Evolutionary conservation across 108 stramenopile species (phyloP).

Genomic region (Fragilariopsis cylindrus): DNA sequence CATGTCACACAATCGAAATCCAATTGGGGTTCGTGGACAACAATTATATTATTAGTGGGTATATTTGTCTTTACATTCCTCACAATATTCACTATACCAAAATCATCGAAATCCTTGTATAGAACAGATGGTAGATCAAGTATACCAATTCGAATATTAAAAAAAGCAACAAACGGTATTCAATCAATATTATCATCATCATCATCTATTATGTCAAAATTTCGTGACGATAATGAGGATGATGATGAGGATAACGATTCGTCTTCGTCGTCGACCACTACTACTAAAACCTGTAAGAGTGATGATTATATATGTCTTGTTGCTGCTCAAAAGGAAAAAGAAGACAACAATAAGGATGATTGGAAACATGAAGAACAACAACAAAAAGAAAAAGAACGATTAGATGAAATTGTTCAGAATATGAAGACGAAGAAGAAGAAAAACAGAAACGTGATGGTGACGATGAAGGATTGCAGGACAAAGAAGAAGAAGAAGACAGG

Average conservation of each 20-base stretch:
- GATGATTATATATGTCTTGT: background rate
- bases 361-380: background rate
- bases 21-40: constrained; percentile 21
- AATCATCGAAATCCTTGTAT: constrained; percentile 25
- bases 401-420: constrained; percentile 23
- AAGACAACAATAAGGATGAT: constrained; percentile 2
- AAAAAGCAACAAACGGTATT: background rate
- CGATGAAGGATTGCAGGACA: background rate
- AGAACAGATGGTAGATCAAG: constrained; percentile 1
- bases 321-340: background rate
- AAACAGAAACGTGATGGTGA: background rate
- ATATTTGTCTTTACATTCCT: constrained; percentile 37
- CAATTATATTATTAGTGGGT: constrained; percentile 28
- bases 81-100: constrained; percentile 42
- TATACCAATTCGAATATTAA: background rate
- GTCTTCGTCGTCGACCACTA: background rate
- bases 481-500: background rate
- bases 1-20: background rate
- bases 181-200: background rate
- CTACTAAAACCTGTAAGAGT: background rate
- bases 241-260: background rate
- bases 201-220: background rate
- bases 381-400: constrained; percentile 30
- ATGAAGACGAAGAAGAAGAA: background rate
- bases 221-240: background rate